Base-by-base conservation (phyloP, 345 rosid genomes). In the Hibiscus syriacus region DNA sequence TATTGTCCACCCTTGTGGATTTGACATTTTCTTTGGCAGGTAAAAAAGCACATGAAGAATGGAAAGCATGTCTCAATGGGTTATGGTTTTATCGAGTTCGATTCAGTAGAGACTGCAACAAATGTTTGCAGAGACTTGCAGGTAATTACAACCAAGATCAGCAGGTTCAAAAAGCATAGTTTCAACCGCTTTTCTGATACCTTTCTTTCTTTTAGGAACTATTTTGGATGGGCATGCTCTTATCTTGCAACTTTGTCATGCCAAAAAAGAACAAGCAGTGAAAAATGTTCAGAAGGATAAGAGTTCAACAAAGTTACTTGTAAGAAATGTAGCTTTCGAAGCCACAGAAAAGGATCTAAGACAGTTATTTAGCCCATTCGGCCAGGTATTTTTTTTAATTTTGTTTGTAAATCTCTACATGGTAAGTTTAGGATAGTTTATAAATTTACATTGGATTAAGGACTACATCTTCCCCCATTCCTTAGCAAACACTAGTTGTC, bases 151-250 rank as follows among this genome's bases (percentile, higher is more conserved):
- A 56, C 36, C 57, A 41, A 27, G 34, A 56, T 67, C 32, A 38
- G 1, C 34, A 50, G 22, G 41, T 6, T 36, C 4, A n/a, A 56
- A 14, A 20, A 68, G 16, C 20, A 48, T 19, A 25, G 19, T 34
- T 69, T 22, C 20, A 66, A 41, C 49, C 1, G 14, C 55, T 9
- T 41, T 68, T 32, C 66, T 64, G 3, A 54, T 5, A 17, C 26
- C 55, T 19, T 20, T 30, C 11, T 55, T 29, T 26, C 30, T 48
- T 78, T 34, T 72, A 94, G 96, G 96, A 65, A 91, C 95, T 71
- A 62, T 84, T 73, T 78, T 94, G 84, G 97, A 94, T 70, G 90
- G 96, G 36, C 99, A 94, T 77, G 97, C 99, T 77, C 90, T 91
- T 60, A 83, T 76, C 73, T 78, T 91, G 79, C 90, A 82, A 80